These are phyloP conservation scores for Lineolata rhizophorae DNA, from an alignment of 495 filamentous ascomycete genomes.

Conservation along the genomic window DNA sequence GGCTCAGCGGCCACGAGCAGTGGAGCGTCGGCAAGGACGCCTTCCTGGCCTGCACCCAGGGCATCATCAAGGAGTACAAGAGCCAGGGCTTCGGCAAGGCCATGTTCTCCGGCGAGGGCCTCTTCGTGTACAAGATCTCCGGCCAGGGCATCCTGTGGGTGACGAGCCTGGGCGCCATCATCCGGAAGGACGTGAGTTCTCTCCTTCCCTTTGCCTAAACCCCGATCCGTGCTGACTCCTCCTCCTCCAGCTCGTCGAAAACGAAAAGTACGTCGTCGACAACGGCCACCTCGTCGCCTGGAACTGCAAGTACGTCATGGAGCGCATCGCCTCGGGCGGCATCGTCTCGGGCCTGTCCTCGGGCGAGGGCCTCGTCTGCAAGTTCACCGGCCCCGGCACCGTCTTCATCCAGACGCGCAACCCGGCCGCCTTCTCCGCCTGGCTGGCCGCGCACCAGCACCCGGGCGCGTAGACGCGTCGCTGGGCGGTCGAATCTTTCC, in stretches of 20 bases:
- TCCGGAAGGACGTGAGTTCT: constrained; percentile 70
- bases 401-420: constrained; percentile 92
- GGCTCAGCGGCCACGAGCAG: constrained; percentile 38
- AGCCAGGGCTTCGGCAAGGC: constrained; percentile 73
- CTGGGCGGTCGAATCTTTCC: no score
- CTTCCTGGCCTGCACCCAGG: constrained; percentile 57
- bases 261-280: constrained; percentile 78
- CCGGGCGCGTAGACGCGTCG: no score
- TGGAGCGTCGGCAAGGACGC: constrained; percentile 74
- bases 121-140: constrained; percentile 75
- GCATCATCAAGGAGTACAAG: constrained; percentile 63
- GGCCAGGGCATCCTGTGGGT: constrained; percentile 70
- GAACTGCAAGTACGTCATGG: constrained; percentile 85
- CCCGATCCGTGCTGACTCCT: background rate
- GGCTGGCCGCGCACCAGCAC: constrained; percentile 24
- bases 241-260: constrained; percentile 35
- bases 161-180: constrained; percentile 83
- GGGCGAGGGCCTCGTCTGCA: constrained; percentile 79
- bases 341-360: constrained; percentile 59
- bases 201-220: background rate
- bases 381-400: constrained; percentile 73
- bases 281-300: constrained; percentile 94
- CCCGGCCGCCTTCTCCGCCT: constrained; percentile 33
- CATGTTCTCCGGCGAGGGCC: constrained; percentile 79
- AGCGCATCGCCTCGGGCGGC: constrained; percentile 74